Percentiles rank a stretch among this genome's conserved stretches.
phyloP scores from a whole-genome alignment of 1,284 basidiomycete genomes.

The Leccinum idahoense region DNA sequence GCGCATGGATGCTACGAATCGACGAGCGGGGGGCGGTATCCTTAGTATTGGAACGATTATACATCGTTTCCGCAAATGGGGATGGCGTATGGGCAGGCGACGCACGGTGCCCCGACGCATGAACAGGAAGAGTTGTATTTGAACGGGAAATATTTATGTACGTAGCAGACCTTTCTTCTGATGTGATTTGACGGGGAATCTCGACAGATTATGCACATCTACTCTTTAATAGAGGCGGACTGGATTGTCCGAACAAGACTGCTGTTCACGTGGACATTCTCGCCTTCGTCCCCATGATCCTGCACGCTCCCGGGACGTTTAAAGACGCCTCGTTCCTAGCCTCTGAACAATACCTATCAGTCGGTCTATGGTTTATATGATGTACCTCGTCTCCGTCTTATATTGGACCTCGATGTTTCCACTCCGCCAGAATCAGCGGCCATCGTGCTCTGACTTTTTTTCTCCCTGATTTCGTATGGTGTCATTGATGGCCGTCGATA shows the following conservation, averaged over 20 bases:
- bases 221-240: not conserved
- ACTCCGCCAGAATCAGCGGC: not conserved
- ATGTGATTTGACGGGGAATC: slow-evolving; percentile 3
- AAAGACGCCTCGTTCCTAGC: not conserved
- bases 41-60: slow-evolving; percentile 62
- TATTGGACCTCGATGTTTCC: not conserved
- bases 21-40: slow-evolving; percentile 33
- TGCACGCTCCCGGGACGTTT: not conserved
- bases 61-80: slow-evolving; percentile 53
- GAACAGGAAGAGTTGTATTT: slow-evolving; percentile 24
- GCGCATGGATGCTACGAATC: slow-evolving; percentile 18
- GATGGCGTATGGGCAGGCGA: slow-evolving; percentile 33
- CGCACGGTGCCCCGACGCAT: slow-evolving; percentile 10
- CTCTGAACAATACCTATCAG: not conserved
- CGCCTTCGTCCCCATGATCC: not conserved
- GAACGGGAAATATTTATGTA: slow-evolving; percentile 24
- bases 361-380: not conserved
- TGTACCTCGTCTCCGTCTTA: not conserved
- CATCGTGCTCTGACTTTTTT: not conserved
- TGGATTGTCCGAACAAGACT: not conserved
- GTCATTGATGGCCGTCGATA: not conserved
- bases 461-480: not conserved
- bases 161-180: slow-evolving; percentile 4
- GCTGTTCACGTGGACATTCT: not conserved
- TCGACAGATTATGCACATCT: not conserved